Evolutionary conservation across 768 basidiomycete species (phyloP).

Genomic region (Russula vinacea): DNA sequence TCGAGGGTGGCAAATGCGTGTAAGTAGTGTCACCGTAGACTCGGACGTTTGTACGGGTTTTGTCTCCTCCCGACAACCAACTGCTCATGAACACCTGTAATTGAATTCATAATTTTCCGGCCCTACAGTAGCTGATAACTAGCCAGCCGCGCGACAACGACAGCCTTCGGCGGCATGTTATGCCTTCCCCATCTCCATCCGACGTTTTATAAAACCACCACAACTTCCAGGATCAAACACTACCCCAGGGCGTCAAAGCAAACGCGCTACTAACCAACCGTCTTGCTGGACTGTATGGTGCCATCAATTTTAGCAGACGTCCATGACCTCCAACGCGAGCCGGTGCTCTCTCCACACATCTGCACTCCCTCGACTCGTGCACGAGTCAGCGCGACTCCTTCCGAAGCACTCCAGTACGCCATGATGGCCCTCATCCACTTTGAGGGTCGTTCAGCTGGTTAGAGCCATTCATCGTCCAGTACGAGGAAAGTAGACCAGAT

Average conservation of each 20-base stretch:
- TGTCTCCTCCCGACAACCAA: background rate
- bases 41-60: too few relatives aligned
- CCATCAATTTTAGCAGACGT: background rate
- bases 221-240: background rate
- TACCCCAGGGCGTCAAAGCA: background rate
- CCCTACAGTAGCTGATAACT: background rate
- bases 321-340: background rate
- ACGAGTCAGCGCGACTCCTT: too few relatives aligned
- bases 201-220: background rate
- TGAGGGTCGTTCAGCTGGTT: background rate
- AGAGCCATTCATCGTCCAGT: background rate
- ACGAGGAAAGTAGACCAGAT: background rate
- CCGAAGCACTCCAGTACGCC: background rate
- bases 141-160: background rate
- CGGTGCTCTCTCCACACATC: background rate
- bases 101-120: background rate
- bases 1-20: background rate
- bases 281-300: background rate
- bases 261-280: background rate
- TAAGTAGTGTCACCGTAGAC: too few relatives aligned
- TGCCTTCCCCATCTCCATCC: too few relatives aligned
- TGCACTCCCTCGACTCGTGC: background rate
- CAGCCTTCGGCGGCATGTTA: background rate
- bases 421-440: background rate
- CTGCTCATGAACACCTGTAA: background rate